Evolutionary conservation across 768 basidiomycete genomes (phyloP).

Genomic region (Collybiopsis confluens): DNA sequence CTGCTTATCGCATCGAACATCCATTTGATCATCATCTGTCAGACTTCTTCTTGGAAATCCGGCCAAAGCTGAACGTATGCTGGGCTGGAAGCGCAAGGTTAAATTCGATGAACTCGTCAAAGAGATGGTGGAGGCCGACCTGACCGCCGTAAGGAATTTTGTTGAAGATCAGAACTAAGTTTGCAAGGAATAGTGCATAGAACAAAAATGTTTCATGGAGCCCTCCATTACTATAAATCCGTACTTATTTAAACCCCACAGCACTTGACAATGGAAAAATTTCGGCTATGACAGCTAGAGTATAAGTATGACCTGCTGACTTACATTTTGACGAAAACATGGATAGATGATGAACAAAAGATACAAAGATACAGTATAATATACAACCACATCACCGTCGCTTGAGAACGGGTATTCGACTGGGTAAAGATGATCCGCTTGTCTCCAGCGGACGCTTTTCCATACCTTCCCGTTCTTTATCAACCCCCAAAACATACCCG

Average conservation of each 20-base stretch:
- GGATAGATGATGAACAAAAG: neutral
- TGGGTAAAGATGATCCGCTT: neutral
- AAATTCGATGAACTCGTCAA: conserved; percentile 80
- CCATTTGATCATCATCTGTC: neutral
- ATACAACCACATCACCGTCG: neutral
- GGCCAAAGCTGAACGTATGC: conserved; percentile 79
- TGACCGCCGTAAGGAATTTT: conserved; percentile 67
- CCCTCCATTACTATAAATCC: no score
- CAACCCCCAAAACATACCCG: conserved; percentile 59
- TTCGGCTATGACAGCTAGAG: no score
- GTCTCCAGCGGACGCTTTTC: neutral
- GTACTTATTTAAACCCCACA: no score
- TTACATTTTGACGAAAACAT: neutral
- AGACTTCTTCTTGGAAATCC: conserved; percentile 87
- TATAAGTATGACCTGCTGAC: neutral
- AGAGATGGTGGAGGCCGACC: conserved; percentile 88
- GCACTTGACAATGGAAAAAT: no score
- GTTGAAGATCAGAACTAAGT: conserved; percentile 80
- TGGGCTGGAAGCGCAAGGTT: conserved; percentile 89
- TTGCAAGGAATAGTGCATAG: neutral
- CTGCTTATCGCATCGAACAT: conserved; percentile 3
- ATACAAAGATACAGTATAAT: neutral
- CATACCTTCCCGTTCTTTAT: conserved; percentile 27
- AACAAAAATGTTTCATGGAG: no score
- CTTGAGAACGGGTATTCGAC: neutral